Evolutionary conservation across 805 yeast genomes (phyloP), one percentile per base, ranked within the genome.

Genomic region (Yarrowia divulgata): DNA sequence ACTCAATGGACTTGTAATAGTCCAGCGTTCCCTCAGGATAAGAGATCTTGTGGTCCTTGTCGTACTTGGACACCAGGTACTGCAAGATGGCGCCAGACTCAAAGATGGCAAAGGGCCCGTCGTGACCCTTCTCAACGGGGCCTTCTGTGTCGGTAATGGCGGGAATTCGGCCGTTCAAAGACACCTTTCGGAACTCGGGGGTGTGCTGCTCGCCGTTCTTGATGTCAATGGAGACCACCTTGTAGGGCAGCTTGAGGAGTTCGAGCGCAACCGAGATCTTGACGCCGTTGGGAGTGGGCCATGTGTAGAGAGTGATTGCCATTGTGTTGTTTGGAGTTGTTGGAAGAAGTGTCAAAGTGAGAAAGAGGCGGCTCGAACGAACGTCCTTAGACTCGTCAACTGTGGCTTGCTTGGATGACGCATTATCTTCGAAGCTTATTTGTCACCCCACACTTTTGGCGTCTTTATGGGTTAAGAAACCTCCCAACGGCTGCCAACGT

Each of bases 121-220:
- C 4, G 16, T 23, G 8, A n/a, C 45, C 2, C 32, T 23, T 23
- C 29, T 23, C 29, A 23, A 23, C 45, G 62, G 77, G 75, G 45
- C 75, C 78, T 13, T 70, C 64, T 9, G 70, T 72, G 19, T 69
- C 69, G 40, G 75, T 79, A 37, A 88, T 76, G 0, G 87, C 81
- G 39, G 92, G 91, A 67, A 88, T 84, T 73, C 87, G 79, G 8
- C 91, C 90, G 73, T 88, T 87, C 23, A 88, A 87, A 75, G 87
- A 86, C 74, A 86, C 76, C 68, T 83, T 79, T 58, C 85, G 74
- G 72, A 80, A 88, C 88, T 88, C 85, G 8, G 81, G 85, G 71
- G 84, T 83, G 73, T 87, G 87, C 70, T 86, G 88, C 48, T 77
- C 85, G 50, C 78, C 77, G 18, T 76, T 79, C 0, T 69, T 1